Base-by-base conservation (phyloP, 257 asterid species). In the Verbascum thapsus region DNA sequence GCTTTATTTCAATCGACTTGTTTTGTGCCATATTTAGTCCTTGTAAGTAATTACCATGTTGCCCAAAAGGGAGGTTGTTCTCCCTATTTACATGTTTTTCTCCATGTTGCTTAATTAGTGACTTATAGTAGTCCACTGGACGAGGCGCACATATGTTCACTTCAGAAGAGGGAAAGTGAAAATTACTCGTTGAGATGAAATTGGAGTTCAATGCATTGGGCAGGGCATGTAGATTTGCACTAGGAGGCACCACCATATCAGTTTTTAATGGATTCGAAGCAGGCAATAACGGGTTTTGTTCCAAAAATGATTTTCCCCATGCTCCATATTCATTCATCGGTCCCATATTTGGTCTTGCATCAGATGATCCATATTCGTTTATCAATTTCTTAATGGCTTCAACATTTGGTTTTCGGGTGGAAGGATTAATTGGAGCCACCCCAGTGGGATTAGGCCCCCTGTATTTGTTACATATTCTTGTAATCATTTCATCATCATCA, bases 31-130 rank as follows among this genome's bases (percentile, higher is more conserved):
- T 6, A 64, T 58, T 47, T 43, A 72, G 53, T 45, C 70, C 74
- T 61, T 35, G 76, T 65, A 59, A 16, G 67, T 17, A 48, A 22
- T 62, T 58, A 63, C 54, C 67, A 62, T 68, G 44, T 22, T 51
- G 63, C 8, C 50, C 47, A 19, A 17, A 53, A 5, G 47, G 58
- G 55, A n/a, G 58, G 5, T 49, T 71, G 7, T 38, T 48, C 34
- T 39, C 75, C 64, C 3, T 9, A 17, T 4, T 50, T 11, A 49
- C 56, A 30, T 42, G 70, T 15, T 23, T 70, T 60, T 53, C 58
- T 23, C 81, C 85, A 68, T 76, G 82, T 61, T 76, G 77, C 65
- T 42, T 66, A 62, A 74, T 59, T 52, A 67, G 47, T 61, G 77
- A 47, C 48, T 63, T 65, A 16, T 40, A 26, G 53, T 75, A 69